Conservation (phyloP, 495 filamentous ascomycete genomes). For the Hypoxylon rickii region DNA sequence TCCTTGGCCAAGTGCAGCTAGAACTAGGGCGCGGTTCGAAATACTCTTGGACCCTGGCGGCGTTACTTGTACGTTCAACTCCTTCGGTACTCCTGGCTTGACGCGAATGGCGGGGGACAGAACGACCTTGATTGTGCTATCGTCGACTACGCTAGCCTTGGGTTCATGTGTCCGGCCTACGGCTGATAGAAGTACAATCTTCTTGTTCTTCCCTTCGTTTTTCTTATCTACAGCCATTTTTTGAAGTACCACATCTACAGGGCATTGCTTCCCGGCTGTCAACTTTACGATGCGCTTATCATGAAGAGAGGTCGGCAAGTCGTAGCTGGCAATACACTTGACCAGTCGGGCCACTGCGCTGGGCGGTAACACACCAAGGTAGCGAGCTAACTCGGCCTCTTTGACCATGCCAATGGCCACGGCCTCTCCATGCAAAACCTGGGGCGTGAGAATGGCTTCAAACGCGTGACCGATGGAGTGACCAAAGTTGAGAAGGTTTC, state of each 20-base stretch:
- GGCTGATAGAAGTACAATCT: slow-evolving; percentile 90
- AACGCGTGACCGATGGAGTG: slow-evolving; percentile 98
- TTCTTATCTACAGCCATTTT: slow-evolving; percentile 99
- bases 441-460: slow-evolving; percentile 92
- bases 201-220: slow-evolving; percentile 94
- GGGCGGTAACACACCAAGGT: slow-evolving; percentile 84
- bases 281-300: slow-evolving; percentile 84
- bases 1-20: slow-evolving; percentile 89
- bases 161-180: slow-evolving; percentile 88
- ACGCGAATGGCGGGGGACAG: slow-evolving; percentile 81
- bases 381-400: slow-evolving; percentile 90
- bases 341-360: slow-evolving; percentile 86
- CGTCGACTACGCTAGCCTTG: slow-evolving; percentile 84
- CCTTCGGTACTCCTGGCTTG: slow-evolving; percentile 65
- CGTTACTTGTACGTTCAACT: slow-evolving; percentile 71
- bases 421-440: slow-evolving; percentile 92
- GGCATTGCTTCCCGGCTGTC: slow-evolving; percentile 85
- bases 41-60: slow-evolving; percentile 98
- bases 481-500: slow-evolving; percentile 95
- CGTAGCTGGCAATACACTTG: slow-evolving; percentile 93
- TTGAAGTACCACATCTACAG: slow-evolving; percentile 82
- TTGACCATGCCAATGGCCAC: slow-evolving; percentile 98
- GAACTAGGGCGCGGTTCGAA: slow-evolving; percentile 90
- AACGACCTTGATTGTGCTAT: slow-evolving; percentile 81
- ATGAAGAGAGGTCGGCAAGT: slow-evolving; percentile 81